Percentiles rank a stretch among this genome's conserved stretches.
Evolutionary conservation across 1,139 yeast species (phyloP).

Genomic region (Yamadazyma songkhlaensis): DNA sequence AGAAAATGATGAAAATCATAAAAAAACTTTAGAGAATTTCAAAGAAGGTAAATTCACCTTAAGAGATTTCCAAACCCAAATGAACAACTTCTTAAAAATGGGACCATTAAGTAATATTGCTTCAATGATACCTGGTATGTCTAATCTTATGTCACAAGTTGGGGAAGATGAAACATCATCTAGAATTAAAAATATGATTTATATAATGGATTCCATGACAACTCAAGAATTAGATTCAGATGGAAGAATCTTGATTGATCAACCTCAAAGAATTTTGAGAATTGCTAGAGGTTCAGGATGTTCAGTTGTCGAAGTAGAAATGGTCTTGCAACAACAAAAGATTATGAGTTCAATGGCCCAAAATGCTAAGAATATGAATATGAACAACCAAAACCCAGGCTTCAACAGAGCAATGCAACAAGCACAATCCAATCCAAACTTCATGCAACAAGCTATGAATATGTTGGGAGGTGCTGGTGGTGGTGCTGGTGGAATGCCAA

Average conservation of each 20-base stretch:
- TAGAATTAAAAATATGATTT: constrained; percentile 84
- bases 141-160: constrained; percentile 78
- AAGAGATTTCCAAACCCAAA: constrained; percentile 89
- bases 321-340: constrained; percentile 86
- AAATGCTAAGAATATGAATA: constrained; percentile 56
- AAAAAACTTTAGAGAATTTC: constrained; percentile 88
- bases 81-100: constrained; percentile 94
- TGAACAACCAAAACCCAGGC: constrained; percentile 36
- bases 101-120: constrained; percentile 95
- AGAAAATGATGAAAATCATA: constrained; percentile 65
- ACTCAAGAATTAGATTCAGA: constrained; percentile 87
- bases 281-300: constrained; percentile 98
- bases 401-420: constrained; percentile 43
- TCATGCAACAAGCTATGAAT: constrained; percentile 53
- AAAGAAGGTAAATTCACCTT: constrained; percentile 94
- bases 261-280: constrained; percentile 83
- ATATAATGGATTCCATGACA: constrained; percentile 95
- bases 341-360: constrained; percentile 95
- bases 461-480: constrained; percentile 52
- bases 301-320: constrained; percentile 88
- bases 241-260: constrained; percentile 74
- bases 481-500: constrained; percentile 56
- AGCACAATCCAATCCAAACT: constrained; percentile 49
- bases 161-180: constrained; percentile 89
- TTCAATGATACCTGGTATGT: constrained; percentile 92